Evolutionary conservation across 2,329 filamentous ascomycete species (phyloP).

Genomic region (Fusarium vanettenii): DNA sequence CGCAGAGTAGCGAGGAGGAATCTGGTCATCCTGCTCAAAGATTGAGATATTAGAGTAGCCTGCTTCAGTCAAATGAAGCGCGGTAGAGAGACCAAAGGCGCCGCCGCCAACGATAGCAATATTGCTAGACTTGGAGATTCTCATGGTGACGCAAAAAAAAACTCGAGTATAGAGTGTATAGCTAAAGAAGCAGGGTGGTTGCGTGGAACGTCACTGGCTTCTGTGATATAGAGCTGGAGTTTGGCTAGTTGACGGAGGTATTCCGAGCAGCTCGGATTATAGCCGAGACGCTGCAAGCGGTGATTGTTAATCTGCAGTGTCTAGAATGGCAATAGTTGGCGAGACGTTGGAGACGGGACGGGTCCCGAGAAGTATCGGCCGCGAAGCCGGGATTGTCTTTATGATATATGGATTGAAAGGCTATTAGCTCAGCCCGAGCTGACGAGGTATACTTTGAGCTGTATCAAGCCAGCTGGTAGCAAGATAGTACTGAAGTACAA

Average conservation of each 20-base stretch:
- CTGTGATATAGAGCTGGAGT: neutral
- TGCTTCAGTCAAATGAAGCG: constrained; percentile 55
- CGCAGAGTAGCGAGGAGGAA: constrained; percentile 62
- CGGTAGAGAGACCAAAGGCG: constrained; percentile 63
- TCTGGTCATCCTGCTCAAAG: constrained; percentile 54
- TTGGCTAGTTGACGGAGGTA: neutral
- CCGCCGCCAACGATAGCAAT: constrained; percentile 58
- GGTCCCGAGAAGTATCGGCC: neutral
- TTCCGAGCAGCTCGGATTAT: neutral
- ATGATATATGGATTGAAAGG: neutral
- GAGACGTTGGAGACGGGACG: neutral
- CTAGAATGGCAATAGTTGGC: neutral
- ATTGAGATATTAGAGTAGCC: constrained; percentile 61
- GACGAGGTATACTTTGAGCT: neutral
- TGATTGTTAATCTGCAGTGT: neutral
- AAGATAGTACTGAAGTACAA: neutral
- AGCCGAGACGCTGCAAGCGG: neutral
- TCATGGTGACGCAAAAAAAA: constrained; percentile 19
- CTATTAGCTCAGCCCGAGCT: neutral
- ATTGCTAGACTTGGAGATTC: constrained; percentile 30
- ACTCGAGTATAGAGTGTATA: no score
- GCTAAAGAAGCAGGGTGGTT: neutral
- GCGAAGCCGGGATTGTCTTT: neutral
- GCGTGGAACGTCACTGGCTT: neutral
- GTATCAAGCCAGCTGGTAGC: neutral